phyloP scores from a whole-genome alignment of 441 rosid species.

The Aquilaria agallochum region DNA sequence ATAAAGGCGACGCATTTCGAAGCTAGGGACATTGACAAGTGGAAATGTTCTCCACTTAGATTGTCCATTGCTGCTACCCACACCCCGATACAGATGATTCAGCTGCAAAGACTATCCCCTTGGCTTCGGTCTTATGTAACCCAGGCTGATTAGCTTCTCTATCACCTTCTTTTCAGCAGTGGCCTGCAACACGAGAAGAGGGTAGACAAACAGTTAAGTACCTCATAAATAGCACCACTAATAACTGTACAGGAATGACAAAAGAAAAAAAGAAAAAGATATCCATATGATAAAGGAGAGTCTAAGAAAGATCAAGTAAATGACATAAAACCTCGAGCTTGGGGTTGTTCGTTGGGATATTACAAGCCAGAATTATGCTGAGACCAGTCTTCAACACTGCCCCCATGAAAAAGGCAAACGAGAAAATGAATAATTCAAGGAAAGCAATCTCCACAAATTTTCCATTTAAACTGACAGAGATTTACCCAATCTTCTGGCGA shows the following conservation, averaged over 20 bases:
- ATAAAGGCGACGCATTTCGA: no score
- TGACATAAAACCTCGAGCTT: conserved; percentile 58
- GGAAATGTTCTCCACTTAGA: no score
- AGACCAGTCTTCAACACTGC: conserved; percentile 86
- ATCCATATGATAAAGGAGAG: neutral
- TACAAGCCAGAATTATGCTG: conserved; percentile 69
- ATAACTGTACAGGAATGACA: no score
- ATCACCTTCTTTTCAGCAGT: conserved; percentile 74
- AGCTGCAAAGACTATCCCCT: conserved; percentile 10
- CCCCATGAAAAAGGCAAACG: neutral
- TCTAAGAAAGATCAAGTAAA: neutral
- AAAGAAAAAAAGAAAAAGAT: neutral
- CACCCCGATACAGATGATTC: no score
- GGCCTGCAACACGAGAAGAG: conserved; percentile 35
- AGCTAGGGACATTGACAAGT: no score
- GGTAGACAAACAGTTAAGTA: neutral
- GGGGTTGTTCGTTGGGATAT: conserved; percentile 81
- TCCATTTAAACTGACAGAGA: neutral
- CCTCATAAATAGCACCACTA: neutral
- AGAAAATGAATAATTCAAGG: neutral
- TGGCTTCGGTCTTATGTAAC: conserved; percentile 50
- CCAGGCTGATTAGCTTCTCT: conserved; percentile 64
- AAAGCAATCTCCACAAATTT: neutral
- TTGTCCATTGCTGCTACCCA: no score
- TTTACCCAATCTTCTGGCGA: conserved; percentile 82